These are phyloP conservation scores for Apiospora rasikravindrae DNA, from an alignment of 2,329 filamentous ascomycete species.

Conservation along the genomic window DNA sequence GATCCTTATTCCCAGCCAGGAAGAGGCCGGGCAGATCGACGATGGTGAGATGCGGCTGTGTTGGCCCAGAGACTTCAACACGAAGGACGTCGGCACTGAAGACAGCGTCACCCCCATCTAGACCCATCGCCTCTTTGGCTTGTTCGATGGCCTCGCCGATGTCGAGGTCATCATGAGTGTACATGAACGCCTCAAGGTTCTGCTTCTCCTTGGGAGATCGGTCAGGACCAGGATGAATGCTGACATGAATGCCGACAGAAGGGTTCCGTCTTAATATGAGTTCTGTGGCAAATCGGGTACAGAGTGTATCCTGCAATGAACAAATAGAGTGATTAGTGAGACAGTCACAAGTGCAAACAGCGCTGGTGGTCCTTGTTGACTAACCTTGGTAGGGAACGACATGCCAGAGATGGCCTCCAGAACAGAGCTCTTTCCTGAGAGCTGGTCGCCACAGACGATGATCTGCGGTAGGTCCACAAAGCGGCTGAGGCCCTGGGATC, in stretches of 20 bases:
- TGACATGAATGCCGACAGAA: not conserved
- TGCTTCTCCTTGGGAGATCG: not conserved
- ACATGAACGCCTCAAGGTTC: not conserved
- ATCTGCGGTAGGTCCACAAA: slow-evolving; percentile 42
- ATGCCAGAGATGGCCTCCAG: slow-evolving; percentile 60
- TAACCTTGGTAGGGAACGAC: slow-evolving; percentile 54
- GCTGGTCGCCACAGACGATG: slow-evolving; percentile 60
- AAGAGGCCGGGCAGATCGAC: slow-evolving; percentile 64
- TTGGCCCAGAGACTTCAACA: slow-evolving; percentile 51
- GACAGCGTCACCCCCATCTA: slow-evolving; percentile 24
- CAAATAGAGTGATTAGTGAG: not conserved
- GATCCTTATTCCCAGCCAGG: slow-evolving; percentile 42
- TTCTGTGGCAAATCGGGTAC: slow-evolving; percentile 8
- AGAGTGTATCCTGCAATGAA: not conserved
- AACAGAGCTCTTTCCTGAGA: slow-evolving; percentile 61
- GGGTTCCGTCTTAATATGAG: not conserved
- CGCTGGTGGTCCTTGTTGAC: not conserved
- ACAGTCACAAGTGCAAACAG: too few species aligned
- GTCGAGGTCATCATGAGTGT: not conserved
- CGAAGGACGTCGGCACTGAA: slow-evolving; percentile 53
- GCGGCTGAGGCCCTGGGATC: slow-evolving; percentile 42
- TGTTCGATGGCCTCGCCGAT: slow-evolving; percentile 39
- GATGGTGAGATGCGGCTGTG: slow-evolving; percentile 57
- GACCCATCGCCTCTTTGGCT: slow-evolving; percentile 38
- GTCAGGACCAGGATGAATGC: not conserved